phyloP scores from a whole-genome alignment of 2,329 filamentous ascomycete species.

The Neonectria neomacrospora region DNA sequence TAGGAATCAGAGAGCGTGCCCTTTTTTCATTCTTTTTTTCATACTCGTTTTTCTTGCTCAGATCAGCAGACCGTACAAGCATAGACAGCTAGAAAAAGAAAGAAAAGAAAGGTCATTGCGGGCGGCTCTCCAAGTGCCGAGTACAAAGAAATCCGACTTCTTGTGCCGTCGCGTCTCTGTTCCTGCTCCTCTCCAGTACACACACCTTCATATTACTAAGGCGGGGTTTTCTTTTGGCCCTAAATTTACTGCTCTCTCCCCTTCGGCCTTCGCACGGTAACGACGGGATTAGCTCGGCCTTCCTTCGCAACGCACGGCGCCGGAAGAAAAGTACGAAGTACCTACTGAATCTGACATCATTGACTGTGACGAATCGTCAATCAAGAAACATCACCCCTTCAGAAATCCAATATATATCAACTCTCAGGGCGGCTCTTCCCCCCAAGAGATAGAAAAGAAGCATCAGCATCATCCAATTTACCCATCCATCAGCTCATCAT shows the following conservation, averaged over 20 bases:
- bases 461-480: slow-evolving; percentile 6
- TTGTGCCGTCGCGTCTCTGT: not conserved
- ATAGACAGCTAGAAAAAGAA: not conserved
- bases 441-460: not conserved
- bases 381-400: not conserved
- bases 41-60: not conserved
- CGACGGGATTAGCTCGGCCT: slow-evolving; percentile 48
- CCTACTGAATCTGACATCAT: slow-evolving; percentile 40
- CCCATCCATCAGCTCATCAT: slow-evolving; percentile 5
- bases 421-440: slow-evolving; percentile 1
- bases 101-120: not conserved
- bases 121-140: not conserved
- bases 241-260: not conserved
- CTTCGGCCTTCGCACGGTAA: slow-evolving; percentile 32
- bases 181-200: not conserved
- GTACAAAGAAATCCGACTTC: slow-evolving; percentile 11
- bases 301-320: slow-evolving; percentile 34
- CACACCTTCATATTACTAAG: not conserved
- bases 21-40: not conserved
- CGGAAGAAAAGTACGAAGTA: slow-evolving; percentile 25
- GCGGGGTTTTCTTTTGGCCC: not conserved
- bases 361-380: slow-evolving; percentile 21
- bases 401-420: not conserved
- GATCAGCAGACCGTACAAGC: slow-evolving; percentile 14
- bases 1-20: slow-evolving; percentile 15